Evolutionary conservation across 208 protist genomes (phyloP).

Genomic region (Trichomonas vaginalis): DNA sequence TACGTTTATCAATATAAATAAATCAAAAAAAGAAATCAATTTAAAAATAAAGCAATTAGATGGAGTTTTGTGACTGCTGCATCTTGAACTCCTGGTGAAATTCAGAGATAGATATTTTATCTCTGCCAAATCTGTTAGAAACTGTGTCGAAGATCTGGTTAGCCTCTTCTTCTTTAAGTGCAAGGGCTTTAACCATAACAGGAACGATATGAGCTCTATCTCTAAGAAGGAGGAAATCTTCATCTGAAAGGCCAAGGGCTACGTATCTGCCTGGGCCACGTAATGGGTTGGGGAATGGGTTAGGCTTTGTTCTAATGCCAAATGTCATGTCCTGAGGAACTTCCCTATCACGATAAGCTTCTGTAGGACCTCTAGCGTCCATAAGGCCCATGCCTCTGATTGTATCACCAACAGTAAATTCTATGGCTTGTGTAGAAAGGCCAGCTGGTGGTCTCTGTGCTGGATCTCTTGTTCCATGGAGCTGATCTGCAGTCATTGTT

Average conservation of each 20-base stretch:
- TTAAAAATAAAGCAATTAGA: too few species aligned
- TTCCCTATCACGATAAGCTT: neutral
- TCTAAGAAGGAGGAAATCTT: neutral
- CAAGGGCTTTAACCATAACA: neutral
- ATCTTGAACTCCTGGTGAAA: neutral
- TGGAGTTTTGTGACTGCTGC: too few species aligned
- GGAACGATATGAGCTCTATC: neutral
- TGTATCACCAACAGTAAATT: slow-evolving; percentile 1
- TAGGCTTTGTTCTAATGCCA: neutral
- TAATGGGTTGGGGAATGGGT: neutral
- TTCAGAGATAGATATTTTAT: neutral
- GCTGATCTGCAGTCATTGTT: neutral
- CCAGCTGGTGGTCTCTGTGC: neutral
- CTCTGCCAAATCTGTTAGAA: neutral
- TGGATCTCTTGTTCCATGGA: neutral
- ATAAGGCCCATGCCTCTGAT: neutral
- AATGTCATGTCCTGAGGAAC: neutral
- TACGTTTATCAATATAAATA: too few species aligned
- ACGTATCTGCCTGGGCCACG: neutral
- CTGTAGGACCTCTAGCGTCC: neutral
- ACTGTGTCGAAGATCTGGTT: neutral
- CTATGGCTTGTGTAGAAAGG: neutral
- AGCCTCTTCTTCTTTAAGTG: neutral
- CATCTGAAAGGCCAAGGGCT: neutral
- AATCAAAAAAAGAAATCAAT: too few species aligned